phyloP scores from a whole-genome alignment of 352 stramenopile species.

The Globisporangium recalcitrans region DNA sequence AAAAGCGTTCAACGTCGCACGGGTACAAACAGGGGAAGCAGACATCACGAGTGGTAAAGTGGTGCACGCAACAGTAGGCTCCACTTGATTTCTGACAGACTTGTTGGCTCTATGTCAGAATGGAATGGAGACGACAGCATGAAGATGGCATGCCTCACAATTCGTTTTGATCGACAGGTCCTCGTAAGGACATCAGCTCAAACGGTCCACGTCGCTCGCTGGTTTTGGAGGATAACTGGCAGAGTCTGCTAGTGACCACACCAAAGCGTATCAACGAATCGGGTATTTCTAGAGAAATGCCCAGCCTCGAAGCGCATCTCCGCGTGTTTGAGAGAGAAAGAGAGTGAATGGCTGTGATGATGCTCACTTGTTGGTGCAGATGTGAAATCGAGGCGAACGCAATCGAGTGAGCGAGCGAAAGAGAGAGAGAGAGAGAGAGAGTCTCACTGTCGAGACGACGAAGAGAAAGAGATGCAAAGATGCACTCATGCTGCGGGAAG shows the following conservation, averaged over 20 bases:
- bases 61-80: background rate
- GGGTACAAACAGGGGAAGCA: too few species aligned
- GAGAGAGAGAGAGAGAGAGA: background rate
- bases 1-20: too few species aligned
- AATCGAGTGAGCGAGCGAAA: too few species aligned
- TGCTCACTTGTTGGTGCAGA: background rate
- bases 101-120: background rate
- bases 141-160: background rate
- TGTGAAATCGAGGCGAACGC: background rate
- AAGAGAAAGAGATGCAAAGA: too few species aligned
- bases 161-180: too few species aligned
- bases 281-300: too few species aligned
- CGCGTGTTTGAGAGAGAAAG: background rate
- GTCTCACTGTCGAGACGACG: too few species aligned
- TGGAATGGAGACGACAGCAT: background rate
- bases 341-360: background rate
- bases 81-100: background rate
- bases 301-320: background rate
- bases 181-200: too few species aligned
- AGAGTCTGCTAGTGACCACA: too few species aligned
- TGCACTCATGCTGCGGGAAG: background rate
- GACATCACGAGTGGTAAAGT: background rate
- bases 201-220: too few species aligned
- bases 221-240: too few species aligned
- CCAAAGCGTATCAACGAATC: too few species aligned